Conservation (phyloP, 257 asterid species). For the Capsicum rhomboideum region DNA sequence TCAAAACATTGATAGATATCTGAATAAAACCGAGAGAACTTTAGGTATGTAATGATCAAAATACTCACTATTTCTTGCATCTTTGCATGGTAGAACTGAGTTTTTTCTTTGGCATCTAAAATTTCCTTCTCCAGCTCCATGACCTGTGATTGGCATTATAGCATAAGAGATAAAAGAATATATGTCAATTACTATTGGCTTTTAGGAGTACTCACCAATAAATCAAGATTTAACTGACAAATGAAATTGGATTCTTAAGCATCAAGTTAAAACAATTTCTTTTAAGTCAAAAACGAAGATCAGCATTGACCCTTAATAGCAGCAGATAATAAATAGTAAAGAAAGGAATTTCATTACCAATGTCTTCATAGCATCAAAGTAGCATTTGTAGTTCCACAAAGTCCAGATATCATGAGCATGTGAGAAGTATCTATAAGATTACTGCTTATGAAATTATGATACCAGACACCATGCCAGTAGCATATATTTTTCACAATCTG, state of each 20-base stretch:
- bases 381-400: not conserved
- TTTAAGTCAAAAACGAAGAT: not conserved
- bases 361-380: not conserved
- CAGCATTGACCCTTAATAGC: not conserved
- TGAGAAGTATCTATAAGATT: not conserved
- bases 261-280: not conserved
- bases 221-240: not conserved
- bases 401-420: not conserved
- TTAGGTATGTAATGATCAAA: not conserved
- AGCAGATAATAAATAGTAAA: not conserved
- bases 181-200: not conserved
- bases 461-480: not conserved
- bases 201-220: not conserved
- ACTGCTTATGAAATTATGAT: not conserved
- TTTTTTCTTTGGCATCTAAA: constrained; percentile 75
- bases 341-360: not conserved
- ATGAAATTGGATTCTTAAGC: not conserved
- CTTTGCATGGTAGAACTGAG: constrained; percentile 76
- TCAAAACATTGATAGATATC: not conserved
- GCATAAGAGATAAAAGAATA: not conserved
- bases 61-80: constrained; percentile 98
- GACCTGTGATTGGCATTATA: constrained; percentile 47
- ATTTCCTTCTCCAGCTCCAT: constrained; percentile 94
- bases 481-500: not conserved
- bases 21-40: not conserved